phyloP scores from a whole-genome alignment of 495 filamentous ascomycete genomes.

The Evernia prunastri region DNA sequence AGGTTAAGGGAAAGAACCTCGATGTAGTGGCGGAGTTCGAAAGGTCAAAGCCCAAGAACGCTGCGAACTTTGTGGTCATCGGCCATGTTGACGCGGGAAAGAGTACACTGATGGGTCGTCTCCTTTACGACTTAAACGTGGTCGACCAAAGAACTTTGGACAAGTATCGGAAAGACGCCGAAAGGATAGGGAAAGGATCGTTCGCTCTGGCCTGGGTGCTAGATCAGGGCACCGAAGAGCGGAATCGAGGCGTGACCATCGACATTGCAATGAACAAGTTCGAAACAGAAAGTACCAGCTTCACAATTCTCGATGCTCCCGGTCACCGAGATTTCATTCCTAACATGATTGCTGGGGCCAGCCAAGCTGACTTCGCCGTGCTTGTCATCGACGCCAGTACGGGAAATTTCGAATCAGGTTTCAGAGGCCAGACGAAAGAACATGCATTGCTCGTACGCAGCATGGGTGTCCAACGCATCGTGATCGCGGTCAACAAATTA shows the following conservation, averaged over 20 bases:
- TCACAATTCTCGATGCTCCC: constrained; percentile 93
- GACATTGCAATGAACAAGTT: constrained; percentile 94
- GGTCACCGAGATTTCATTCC: constrained; percentile 95
- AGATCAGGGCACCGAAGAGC: constrained; percentile 83
- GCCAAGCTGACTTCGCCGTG: constrained; percentile 93
- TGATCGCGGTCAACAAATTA: constrained; percentile 93
- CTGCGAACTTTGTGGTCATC: constrained; percentile 95
- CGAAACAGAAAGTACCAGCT: constrained; percentile 74
- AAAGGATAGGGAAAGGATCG: constrained; percentile 86
- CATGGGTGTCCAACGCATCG: constrained; percentile 80
- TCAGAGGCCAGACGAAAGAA: constrained; percentile 91
- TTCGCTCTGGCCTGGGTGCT: constrained; percentile 96
- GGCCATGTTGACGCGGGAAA: constrained; percentile 97
- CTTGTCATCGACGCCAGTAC: constrained; percentile 85
- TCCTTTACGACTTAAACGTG: constrained; percentile 83
- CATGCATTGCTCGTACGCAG: constrained; percentile 85
- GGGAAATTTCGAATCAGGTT: constrained; percentile 85
- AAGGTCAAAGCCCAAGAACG: constrained; percentile 67
- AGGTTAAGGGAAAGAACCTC: constrained; percentile 76
- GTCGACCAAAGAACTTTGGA: constrained; percentile 83
- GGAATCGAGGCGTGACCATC: constrained; percentile 87
- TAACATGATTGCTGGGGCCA: constrained; percentile 97
- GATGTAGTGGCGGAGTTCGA: constrained; percentile 78
- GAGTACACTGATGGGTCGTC: constrained; percentile 91
- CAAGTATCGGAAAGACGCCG: constrained; percentile 79